Evolutionary conservation across 148 eudicot species (phyloP), one percentile per base, ranked within the genome.

Genomic region (Rhododendron vialii): DNA sequence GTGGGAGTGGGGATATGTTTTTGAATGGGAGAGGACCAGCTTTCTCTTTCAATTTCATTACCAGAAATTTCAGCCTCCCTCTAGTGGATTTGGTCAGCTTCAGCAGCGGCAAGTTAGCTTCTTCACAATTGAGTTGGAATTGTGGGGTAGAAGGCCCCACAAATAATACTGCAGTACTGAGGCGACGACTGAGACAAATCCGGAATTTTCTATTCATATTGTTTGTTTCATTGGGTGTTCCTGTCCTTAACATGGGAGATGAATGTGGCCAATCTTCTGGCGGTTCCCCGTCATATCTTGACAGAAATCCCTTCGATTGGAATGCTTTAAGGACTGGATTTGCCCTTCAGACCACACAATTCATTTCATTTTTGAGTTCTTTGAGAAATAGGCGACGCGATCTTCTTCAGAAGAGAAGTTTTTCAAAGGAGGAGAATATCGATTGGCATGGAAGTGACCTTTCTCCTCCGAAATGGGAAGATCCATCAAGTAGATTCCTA

Each of bases 91-190:
- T 98, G 87, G 99, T 98, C 81, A 95, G 99, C 91, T 98, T 94
- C 88, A 94, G 96, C 81, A 57, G 78, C 55, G 74, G 50, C 76
- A 89, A 89, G 43, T 81, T 92, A 59, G 38, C 76, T 1, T 90
- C 92, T 80, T 91, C 94, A 8, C 94, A 98, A 82, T 86, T 93
- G 51, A 98, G 98, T 83, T 98, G 99, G 98, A 98, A 98, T 50
- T 98, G 99, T 84, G 99, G 99, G 28, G 96, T 91, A 91, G 99
- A 98, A 87, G 99, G 99, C 35, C 92, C 97, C 75, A 98, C 99
- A 14, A 93, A 87, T 69, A 89, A 92, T 33, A 87, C 88, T 65
- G 55, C 85, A 28, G 94, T 98, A 63, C 98, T 98, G 15, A 92
- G 92, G 80, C 92, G 75, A 81, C 95, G 99, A 48, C 96, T 98